phyloP scores from a whole-genome alignment of 768 basidiomycete species.

The Tulasnella calospora region DNA sequence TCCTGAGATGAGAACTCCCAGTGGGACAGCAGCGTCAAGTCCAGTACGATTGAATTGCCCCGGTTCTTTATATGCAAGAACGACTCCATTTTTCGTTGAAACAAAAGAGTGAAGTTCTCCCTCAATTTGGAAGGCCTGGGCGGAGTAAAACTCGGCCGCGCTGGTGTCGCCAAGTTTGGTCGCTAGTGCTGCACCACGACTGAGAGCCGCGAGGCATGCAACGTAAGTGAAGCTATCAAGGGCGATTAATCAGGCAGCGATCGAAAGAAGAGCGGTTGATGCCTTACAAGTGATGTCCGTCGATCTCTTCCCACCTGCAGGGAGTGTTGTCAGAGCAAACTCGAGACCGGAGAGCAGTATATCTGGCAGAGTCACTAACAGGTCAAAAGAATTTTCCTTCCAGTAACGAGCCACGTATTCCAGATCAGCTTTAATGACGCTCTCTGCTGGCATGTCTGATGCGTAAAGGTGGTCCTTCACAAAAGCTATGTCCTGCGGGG shows the following conservation, averaged over 20 bases:
- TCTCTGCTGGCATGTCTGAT: constrained; percentile 27
- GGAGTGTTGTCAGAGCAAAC: not conserved
- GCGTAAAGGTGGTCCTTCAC: constrained; percentile 33
- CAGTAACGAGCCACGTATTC: constrained; percentile 36
- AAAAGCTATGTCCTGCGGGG: constrained; percentile 32
- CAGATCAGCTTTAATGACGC: constrained; percentile 38
- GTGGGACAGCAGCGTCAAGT: constrained; percentile 35
- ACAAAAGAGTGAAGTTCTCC: constrained; percentile 31
- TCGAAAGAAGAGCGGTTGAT: not conserved
- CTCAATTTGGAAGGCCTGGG: constrained; percentile 11
- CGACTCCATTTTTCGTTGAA: constrained; percentile 6
- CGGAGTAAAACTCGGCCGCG: constrained; percentile 12
- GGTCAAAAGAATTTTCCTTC: constrained; percentile 34
- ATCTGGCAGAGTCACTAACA: constrained; percentile 31
- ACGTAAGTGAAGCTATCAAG: constrained; percentile 36
- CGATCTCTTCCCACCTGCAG: constrained; percentile 25
- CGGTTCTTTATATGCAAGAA: constrained; percentile 13
- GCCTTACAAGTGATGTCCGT: constrained; percentile 31
- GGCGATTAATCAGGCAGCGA: not conserved
- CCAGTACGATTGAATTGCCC: constrained; percentile 29
- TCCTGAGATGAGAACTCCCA: constrained; percentile 33
- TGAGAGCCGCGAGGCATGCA: constrained; percentile 33
- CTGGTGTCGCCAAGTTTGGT: not conserved
- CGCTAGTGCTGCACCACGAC: constrained; percentile 34
- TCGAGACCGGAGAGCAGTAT: not conserved